Percentiles rank a stretch among this genome's conserved stretches.
Conservation (phyloP, 495 filamentous ascomycete species). For the Tuber magnatum region DNA sequence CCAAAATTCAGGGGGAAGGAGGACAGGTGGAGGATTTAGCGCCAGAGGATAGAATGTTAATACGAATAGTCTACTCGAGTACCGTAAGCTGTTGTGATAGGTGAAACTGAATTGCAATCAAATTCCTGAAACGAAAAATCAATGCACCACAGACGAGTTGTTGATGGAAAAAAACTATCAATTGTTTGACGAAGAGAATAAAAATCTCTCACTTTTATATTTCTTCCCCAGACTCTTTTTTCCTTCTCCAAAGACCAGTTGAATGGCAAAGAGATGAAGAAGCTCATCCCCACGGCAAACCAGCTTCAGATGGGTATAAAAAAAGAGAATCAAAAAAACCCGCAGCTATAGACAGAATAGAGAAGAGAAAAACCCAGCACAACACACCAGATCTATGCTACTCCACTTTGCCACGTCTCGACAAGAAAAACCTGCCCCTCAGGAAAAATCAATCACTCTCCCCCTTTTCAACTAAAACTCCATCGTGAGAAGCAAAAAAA, state of each 20-base stretch:
- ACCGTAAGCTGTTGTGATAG: neutral
- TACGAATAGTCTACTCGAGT: neutral
- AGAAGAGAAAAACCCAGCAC: constrained; percentile 4
- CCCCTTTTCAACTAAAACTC: neutral
- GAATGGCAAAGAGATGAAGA: constrained; percentile 13
- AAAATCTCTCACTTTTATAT: neutral
- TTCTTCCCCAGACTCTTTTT: constrained; percentile 2
- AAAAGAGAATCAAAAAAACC: constrained; percentile 4
- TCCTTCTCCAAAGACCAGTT: constrained; percentile 14
- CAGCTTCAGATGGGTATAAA: neutral
- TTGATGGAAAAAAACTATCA: neutral
- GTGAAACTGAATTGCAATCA: neutral
- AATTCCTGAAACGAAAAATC: neutral
- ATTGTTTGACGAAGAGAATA: neutral
- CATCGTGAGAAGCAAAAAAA: constrained; percentile 1
- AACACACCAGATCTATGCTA: constrained; percentile 3
- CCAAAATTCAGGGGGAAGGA: neutral
- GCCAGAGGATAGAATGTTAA: neutral
- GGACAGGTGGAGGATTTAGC: neutral
- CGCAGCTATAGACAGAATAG: constrained; percentile 3
- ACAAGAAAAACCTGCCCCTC: neutral
- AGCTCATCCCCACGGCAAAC: neutral
- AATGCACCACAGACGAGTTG: neutral
- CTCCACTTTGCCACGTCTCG: neutral
- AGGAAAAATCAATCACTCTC: neutral